A percentile compares a stretch with the other conserved stretches of the same genome.
phyloP scores from a whole-genome alignment of 2,329 filamentous ascomycete genomes.

The Colletotrichum spinosum region DNA sequence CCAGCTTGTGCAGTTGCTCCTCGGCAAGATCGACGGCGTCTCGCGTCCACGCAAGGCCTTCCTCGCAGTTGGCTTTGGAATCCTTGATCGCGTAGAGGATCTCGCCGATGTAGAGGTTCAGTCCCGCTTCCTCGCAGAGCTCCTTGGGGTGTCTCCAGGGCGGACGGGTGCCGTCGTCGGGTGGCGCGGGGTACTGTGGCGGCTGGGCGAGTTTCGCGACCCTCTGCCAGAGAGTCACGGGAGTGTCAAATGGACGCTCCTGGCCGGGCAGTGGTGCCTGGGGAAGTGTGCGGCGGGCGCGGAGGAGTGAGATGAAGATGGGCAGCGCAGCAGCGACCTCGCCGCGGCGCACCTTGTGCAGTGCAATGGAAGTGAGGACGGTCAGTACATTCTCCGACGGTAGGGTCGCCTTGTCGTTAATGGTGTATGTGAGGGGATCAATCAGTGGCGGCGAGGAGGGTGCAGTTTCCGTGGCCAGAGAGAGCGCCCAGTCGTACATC shows the following conservation, averaged over 20 bases:
- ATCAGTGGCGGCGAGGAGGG: slow-evolving; percentile 54
- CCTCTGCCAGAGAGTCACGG: slow-evolving; percentile 25
- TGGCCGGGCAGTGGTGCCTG: slow-evolving; percentile 45
- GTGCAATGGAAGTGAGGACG: slow-evolving; percentile 81
- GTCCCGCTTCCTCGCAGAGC: slow-evolving; percentile 84
- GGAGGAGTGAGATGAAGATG: slow-evolving; percentile 86
- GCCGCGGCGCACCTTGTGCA: slow-evolving; percentile 78
- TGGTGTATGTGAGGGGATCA: slow-evolving; percentile 70
- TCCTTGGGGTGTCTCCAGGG: slow-evolving; percentile 74
- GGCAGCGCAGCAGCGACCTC: slow-evolving; percentile 79
- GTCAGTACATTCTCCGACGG: slow-evolving; percentile 81
- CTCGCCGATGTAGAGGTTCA: slow-evolving; percentile 93
- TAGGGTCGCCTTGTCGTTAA: slow-evolving; percentile 67
- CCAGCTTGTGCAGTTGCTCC: slow-evolving; percentile 66
- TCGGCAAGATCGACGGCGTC: slow-evolving; percentile 88
- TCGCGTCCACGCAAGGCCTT: slow-evolving; percentile 88
- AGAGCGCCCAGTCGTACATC: slow-evolving; percentile 81
- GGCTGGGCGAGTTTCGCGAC: slow-evolving; percentile 48
- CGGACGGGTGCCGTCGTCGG: slow-evolving; percentile 75
- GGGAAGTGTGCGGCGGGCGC: slow-evolving; percentile 75
- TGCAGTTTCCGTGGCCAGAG: slow-evolving; percentile 74
- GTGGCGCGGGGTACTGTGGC: slow-evolving; percentile 77
- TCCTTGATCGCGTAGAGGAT: slow-evolving; percentile 82
- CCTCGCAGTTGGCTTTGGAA: slow-evolving; percentile 61
- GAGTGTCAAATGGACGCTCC: slow-evolving; percentile 14